These are phyloP conservation scores for Ormosia emarginata DNA, from an alignment of 306 rosid genomes.

Conservation along the genomic window DNA sequence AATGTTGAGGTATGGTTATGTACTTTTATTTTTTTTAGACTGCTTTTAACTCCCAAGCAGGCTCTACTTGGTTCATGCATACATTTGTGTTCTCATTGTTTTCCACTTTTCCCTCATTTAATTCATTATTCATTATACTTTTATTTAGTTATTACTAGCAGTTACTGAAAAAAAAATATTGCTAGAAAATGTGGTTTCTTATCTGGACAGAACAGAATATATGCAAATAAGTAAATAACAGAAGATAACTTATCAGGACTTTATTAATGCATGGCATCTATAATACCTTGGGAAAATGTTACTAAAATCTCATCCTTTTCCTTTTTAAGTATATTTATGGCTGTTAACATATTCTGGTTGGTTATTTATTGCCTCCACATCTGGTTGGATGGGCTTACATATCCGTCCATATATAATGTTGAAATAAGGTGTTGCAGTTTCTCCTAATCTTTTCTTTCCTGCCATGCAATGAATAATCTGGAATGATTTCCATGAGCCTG, in stretches of 20 bases:
- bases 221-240: background rate
- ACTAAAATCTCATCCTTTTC: background rate
- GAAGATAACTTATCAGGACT: too few species aligned
- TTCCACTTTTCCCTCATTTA: background rate
- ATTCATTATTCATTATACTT: background rate
- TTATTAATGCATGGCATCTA: too few species aligned
- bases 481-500: background rate
- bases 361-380: background rate
- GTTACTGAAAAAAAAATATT: background rate
- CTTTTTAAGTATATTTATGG: background rate
- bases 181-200: background rate
- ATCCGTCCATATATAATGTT: background rate
- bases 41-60: background rate
- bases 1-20: conserved; percentile 76
- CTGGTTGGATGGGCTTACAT: background rate
- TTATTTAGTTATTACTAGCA: background rate
- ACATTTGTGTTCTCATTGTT: background rate
- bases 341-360: background rate
- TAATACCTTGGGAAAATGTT: background rate
- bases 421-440: background rate
- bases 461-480: background rate
- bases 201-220: background rate
- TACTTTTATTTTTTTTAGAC: background rate
- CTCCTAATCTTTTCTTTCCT: background rate
- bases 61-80: background rate